Evolutionary conservation across 352 stramenopile genomes (phyloP).

Genomic region (Phytophthora parvispora): DNA sequence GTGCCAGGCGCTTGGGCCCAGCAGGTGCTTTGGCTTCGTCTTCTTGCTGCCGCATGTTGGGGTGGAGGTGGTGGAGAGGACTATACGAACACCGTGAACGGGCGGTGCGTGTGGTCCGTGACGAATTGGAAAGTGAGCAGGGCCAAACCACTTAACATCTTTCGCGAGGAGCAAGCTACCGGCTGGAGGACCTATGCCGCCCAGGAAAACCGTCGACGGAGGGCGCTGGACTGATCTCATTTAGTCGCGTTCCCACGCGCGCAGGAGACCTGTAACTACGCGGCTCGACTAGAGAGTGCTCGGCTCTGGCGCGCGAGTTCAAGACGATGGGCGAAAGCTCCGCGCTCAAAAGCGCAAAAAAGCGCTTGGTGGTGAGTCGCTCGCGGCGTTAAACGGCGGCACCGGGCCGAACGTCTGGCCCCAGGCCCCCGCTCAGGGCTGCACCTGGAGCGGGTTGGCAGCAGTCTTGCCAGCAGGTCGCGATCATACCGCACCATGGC

Average conservation of each 20-base stretch:
- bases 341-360: background rate
- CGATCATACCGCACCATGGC: constrained; percentile 1
- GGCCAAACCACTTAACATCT: constrained; percentile 20
- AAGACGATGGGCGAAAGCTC: background rate
- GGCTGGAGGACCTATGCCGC: background rate
- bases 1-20: constrained; percentile 23
- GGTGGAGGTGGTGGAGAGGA: background rate
- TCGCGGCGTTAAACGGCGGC: background rate
- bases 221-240: constrained; percentile 12
- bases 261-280: background rate
- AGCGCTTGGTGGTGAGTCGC: background rate
- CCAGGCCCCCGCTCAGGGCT: background rate
- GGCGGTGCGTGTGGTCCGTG: background rate
- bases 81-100: constrained; percentile 10
- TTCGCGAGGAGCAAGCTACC: background rate
- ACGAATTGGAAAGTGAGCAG: constrained; percentile 28
- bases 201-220: background rate
- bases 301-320: background rate
- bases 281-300: constrained; percentile 2
- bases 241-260: background rate
- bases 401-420: background rate
- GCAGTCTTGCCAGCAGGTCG: background rate
- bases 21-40: constrained; percentile 11
- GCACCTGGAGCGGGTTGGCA: no score
- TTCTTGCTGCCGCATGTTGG: constrained; percentile 15